phyloP scores from a whole-genome alignment of 2,329 filamentous ascomycete genomes.

The Xylaria sp. region DNA sequence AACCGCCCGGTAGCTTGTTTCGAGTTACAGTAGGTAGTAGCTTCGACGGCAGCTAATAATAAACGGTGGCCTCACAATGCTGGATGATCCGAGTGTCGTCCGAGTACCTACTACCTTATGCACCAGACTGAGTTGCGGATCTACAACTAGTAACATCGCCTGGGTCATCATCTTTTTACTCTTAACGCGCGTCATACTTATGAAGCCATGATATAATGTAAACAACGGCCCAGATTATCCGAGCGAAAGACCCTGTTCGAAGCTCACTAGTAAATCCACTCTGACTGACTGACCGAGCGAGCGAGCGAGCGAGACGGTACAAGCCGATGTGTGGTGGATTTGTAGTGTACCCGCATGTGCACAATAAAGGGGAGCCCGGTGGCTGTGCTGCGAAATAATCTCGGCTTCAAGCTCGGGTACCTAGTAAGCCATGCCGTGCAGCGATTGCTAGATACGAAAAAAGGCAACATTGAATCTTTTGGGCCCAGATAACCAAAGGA shows the following conservation, averaged over 20 bases:
- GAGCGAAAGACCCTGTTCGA: slow-evolving; percentile 1
- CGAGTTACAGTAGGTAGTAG: slow-evolving; percentile 10
- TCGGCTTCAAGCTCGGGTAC: slow-evolving; percentile 23
- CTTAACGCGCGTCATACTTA: slow-evolving; percentile 2
- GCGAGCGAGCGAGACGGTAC: slow-evolving; percentile 11
- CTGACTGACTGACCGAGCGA: background rate
- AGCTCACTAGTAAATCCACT: background rate
- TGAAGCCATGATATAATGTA: background rate
- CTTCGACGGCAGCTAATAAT: slow-evolving; percentile 5
- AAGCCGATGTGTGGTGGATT: slow-evolving; percentile 16
- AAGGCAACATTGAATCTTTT: slow-evolving; percentile 17
- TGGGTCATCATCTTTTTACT: background rate
- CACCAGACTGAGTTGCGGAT: background rate
- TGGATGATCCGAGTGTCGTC: background rate
- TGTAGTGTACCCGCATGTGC: background rate
- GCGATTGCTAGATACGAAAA: slow-evolving; percentile 20
- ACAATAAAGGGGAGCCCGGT: slow-evolving; percentile 8
- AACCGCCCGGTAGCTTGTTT: slow-evolving; percentile 16
- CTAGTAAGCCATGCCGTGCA: slow-evolving; percentile 26
- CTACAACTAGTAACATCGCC: background rate
- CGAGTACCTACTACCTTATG: background rate
- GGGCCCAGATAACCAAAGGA: slow-evolving; percentile 8
- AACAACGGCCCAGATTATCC: background rate
- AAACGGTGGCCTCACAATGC: background rate
- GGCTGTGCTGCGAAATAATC: slow-evolving; percentile 35